phyloP scores from a whole-genome alignment of 2,329 filamentous ascomycete species.

The Epichloe elymi region DNA sequence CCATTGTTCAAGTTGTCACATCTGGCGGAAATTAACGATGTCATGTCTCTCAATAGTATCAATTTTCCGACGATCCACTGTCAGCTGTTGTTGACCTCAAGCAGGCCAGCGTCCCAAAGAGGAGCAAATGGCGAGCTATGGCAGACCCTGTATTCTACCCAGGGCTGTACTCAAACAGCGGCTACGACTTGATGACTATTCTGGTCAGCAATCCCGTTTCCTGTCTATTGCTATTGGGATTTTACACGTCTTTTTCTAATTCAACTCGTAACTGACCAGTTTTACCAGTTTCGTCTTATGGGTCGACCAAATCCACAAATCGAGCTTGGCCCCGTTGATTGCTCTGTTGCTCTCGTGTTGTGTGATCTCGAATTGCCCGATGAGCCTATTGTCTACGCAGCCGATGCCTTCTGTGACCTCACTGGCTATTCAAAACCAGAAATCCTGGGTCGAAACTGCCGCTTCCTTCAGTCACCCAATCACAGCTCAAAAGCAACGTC shows the following conservation, averaged over 20 bases:
- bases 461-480: constrained; percentile 68
- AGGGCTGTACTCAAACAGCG: constrained; percentile 40
- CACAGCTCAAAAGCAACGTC: constrained; percentile 21
- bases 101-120: not conserved
- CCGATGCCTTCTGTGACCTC: constrained; percentile 63
- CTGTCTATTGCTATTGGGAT: too few species aligned
- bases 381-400: constrained; percentile 71
- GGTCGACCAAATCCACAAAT: constrained; percentile 61
- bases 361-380: constrained; percentile 67
- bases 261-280: not conserved
- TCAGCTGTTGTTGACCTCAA: constrained; percentile 1
- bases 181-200: constrained; percentile 42
- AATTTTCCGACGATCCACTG: constrained; percentile 7
- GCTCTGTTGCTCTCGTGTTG: constrained; percentile 72
- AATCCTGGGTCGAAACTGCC: constrained; percentile 68
- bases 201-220: constrained; percentile 27
- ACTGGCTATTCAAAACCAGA: constrained; percentile 68
- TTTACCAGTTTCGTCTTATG: constrained; percentile 44
- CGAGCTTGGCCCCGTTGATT: constrained; percentile 68
- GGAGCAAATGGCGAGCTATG: constrained; percentile 14
- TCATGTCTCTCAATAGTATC: constrained; percentile 6
- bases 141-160: constrained; percentile 40
- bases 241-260: not conserved
- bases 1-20: not conserved
- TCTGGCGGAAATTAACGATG: not conserved